These are phyloP conservation scores for Olyra latifolia DNA, from an alignment of 176 grass and related monocot species.

Conservation along the genomic window DNA sequence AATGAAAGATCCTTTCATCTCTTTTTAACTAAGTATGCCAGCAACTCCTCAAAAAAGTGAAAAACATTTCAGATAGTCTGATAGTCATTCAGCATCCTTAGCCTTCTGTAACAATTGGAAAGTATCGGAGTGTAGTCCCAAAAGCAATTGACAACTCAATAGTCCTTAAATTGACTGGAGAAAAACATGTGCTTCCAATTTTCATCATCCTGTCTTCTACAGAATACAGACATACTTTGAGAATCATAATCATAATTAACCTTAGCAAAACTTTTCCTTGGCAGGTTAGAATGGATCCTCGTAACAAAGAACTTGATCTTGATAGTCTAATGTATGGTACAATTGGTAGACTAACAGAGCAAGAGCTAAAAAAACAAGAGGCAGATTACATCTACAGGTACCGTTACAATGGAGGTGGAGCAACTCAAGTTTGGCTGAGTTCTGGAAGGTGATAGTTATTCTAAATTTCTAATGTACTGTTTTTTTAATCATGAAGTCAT, in stretches of 20 bases:
- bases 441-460: conserved; percentile 84
- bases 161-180: not conserved
- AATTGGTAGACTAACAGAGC: conserved; percentile 78
- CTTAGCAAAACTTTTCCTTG: conserved; percentile 23
- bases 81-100: not conserved
- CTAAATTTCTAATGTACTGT: conserved; percentile 19
- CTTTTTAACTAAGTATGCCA: not conserved
- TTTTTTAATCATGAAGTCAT: conserved; percentile 23
- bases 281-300: conserved; percentile 98
- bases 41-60: not conserved
- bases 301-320: conserved; percentile 79
- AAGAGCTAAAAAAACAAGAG: conserved; percentile 90
- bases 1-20: not conserved
- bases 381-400: conserved; percentile 95
- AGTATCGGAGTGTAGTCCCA: conserved; percentile 18
- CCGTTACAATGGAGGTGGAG: conserved; percentile 90
- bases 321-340: conserved; percentile 65
- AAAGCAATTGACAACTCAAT: not conserved
- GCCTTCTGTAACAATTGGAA: conserved; percentile 4
- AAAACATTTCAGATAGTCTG: conserved; percentile 1
- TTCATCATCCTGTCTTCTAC: not conserved
- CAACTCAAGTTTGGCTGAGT: conserved; percentile 99
- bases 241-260: not conserved
- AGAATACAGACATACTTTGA: conserved; percentile 3
- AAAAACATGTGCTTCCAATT: conserved; percentile 12